These are phyloP conservation scores for Mentha longifolia DNA, from an alignment of 257 asterid genomes.

Conservation along the genomic window DNA sequence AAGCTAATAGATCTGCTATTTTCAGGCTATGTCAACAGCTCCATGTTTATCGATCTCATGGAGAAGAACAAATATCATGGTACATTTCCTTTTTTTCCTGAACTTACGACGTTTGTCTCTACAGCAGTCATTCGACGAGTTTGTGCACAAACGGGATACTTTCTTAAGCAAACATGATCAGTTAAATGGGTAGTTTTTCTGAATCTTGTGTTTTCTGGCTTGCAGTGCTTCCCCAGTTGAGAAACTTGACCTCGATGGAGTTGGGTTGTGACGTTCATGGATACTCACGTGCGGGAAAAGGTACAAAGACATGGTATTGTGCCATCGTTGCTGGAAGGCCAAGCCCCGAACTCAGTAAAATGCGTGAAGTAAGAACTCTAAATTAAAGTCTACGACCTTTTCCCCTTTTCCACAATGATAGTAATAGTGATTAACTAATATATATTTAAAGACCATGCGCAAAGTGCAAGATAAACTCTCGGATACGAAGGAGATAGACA, in stretches of 20 bases:
- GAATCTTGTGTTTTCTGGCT: constrained; percentile 35
- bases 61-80: constrained; percentile 89
- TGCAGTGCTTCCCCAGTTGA: constrained; percentile 95
- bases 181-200: neutral
- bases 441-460: constrained; percentile 80
- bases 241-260: constrained; percentile 77
- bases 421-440: constrained; percentile 41
- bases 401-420: neutral
- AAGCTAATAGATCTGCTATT: constrained; percentile 42
- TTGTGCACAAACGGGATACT: constrained; percentile 11
- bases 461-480: constrained; percentile 77
- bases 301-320: constrained; percentile 88
- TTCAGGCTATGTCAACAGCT: constrained; percentile 82
- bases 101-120: neutral
- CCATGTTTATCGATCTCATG: constrained; percentile 77
- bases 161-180: neutral
- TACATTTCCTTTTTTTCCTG: constrained; percentile 35
- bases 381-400: neutral
- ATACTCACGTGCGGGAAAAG: constrained; percentile 85
- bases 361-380: constrained; percentile 80
- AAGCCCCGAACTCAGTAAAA: constrained; percentile 82
- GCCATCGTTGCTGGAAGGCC: constrained; percentile 88
- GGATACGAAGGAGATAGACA: constrained; percentile 45
- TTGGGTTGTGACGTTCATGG: constrained; percentile 91
- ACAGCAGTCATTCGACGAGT: neutral